Base-by-base conservation (phyloP, 192 early-diverging fungal species). In the Gryganskiella cystojenkinii region DNA sequence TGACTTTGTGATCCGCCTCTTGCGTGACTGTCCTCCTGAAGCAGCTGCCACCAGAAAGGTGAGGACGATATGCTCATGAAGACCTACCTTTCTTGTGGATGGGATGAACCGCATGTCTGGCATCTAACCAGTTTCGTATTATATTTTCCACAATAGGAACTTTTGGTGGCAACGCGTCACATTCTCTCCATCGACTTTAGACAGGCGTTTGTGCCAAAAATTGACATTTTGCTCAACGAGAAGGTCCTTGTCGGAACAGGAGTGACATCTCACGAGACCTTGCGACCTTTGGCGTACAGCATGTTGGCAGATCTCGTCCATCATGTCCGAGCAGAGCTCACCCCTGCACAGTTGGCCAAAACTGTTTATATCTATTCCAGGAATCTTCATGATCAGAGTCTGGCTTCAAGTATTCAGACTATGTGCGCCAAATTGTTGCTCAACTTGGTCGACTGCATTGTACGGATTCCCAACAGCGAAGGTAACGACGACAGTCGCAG, bases 271-370 rank as follows among this genome's bases (percentile, higher is more conserved):
- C 91, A 92, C 56, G 96, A 99, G 71, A 96, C 95, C 1, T 66
- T 99, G 60, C 84, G 94, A 61, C 94, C 96, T 4, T 82, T 97
- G 53, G 96, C 95, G 1, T 95, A 98, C 75, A 95, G 93, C 70
- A 94, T 98, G 82, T 86, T 99, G 10, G 95, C 96, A 0, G 98
- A 99, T 80, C 81, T 99, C 53, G 92, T 99, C 58, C 96, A 98
- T 74, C 93, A 97, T 82, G 92, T 99, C 46, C 92, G 98, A 22
- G 83, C 85, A 9, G 93, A 96, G 53, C 86, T 99, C 7, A 90
- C 91, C 4, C 87, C 90, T 4, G 62, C 70, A 7, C 98, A 99
- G 79, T 84, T 99, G 20, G 85, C 92, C 1, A 80, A 84, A 47
- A 95, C 93, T 34, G 92, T 99, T 13, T 91, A 94, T 61, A 95